Percentiles rank a stretch among this genome's conserved stretches.
phyloP scores from a whole-genome alignment of 78 protist species.

The Paulinella micropora region DNA sequence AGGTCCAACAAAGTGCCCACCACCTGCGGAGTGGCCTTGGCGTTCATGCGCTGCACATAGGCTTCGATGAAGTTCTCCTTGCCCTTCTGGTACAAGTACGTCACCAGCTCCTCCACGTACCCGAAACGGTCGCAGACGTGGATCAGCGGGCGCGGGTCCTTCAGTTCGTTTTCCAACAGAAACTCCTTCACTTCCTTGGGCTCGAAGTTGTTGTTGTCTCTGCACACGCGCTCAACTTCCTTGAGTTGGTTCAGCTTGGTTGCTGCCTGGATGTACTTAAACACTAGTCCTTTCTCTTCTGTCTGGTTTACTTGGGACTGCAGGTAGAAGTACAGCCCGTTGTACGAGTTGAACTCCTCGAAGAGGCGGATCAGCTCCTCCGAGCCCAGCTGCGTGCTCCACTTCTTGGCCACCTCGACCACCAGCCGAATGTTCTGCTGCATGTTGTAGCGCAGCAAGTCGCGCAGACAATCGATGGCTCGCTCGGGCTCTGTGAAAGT shows the following conservation, averaged over 20 bases:
- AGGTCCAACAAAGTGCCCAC: conserved; percentile 91
- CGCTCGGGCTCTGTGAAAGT: conserved; percentile 52
- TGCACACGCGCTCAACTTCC: conserved; percentile 90
- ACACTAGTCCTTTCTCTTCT: conserved; percentile 77
- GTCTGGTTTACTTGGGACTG: conserved; percentile 47
- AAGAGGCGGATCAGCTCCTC: conserved; percentile 66
- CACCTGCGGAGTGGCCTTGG: conserved; percentile 66
- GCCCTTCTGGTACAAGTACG: conserved; percentile 52
- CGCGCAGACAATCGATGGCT: conserved; percentile 68
- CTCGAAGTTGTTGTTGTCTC: conserved; percentile 75
- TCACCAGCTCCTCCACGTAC: conserved; percentile 87
- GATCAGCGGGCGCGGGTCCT: conserved; percentile 88
- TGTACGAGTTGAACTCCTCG: conserved; percentile 68
- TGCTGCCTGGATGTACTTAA: conserved; percentile 95
- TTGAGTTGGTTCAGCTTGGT: conserved; percentile 66
- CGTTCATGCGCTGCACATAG: conserved; percentile 64
- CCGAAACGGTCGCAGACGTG: conserved; percentile 90
- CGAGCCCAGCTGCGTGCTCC: conserved; percentile 63
- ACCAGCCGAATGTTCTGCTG: conserved; percentile 67
- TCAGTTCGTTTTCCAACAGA: conserved; percentile 78
- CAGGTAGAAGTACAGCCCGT: conserved; percentile 50
- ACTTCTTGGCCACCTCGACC: conserved; percentile 79
- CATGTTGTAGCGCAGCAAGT: conserved; percentile 61
- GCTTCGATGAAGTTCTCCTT: conserved; percentile 72
- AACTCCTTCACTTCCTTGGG: conserved; percentile 78